Conservation (phyloP, 2,329 filamentous ascomycete genomes). For the Clonostachys rhizophaga region DNA sequence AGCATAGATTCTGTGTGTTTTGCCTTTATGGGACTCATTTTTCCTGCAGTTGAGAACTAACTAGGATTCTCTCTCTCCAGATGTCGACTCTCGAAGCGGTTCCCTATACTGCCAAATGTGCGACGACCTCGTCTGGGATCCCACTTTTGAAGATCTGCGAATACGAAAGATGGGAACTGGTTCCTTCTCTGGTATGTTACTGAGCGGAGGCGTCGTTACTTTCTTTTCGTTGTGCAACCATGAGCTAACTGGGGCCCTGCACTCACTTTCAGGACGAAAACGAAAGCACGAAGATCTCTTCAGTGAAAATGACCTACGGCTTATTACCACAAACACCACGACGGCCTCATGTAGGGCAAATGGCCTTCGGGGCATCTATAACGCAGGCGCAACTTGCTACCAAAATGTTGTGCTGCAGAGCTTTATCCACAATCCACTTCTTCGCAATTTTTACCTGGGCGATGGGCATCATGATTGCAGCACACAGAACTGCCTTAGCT, state of each 20-base stretch:
- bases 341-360: conserved; percentile 79
- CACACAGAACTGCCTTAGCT: conserved; percentile 58
- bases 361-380: conserved; percentile 88
- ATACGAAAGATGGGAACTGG: conserved; percentile 65
- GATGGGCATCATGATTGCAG: conserved; percentile 84
- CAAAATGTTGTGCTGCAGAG: conserved; percentile 95
- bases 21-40: neutral
- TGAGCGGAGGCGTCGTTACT: neutral
- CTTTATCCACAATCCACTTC: conserved; percentile 86
- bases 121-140: conserved; percentile 79
- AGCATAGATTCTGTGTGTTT: conserved; percentile 67
- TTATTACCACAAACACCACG: conserved; percentile 73
- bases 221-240: neutral
- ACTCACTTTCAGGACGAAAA: conserved; percentile 51
- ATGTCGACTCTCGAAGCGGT: conserved; percentile 73
- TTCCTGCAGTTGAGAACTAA: neutral
- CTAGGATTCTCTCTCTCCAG: conserved; percentile 34
- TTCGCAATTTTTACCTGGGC: conserved; percentile 87
- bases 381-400: conserved; percentile 97
- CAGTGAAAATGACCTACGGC: conserved; percentile 68
- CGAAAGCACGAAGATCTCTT: conserved; percentile 71
- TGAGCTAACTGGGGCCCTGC: too few relatives aligned
- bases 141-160: conserved; percentile 71
- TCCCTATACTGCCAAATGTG: conserved; percentile 78
- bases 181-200: conserved; percentile 52